Conservation (phyloP, 225 moss, liverwort and hornwort species). For the Asterella californica region DNA sequence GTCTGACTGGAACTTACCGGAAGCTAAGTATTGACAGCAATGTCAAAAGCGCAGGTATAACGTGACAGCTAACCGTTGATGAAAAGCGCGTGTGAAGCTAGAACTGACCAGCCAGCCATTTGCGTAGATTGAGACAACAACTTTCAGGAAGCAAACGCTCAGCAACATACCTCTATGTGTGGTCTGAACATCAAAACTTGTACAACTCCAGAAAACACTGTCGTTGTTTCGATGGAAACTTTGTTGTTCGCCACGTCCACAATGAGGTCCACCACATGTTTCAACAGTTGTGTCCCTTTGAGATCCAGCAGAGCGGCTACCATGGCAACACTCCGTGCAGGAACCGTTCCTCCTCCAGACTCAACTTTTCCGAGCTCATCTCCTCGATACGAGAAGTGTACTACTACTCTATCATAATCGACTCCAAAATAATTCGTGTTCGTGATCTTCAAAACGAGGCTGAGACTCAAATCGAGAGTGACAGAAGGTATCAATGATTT, state of each 20-base stretch:
- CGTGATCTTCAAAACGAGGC: conserved; percentile 50
- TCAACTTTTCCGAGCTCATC: conserved; percentile 58
- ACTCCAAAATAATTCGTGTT: conserved; percentile 76
- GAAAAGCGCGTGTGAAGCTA: background rate
- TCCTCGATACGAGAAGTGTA: conserved; percentile 63
- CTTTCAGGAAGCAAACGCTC: background rate
- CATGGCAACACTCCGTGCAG: conserved; percentile 43
- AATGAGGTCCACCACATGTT: conserved; percentile 60
- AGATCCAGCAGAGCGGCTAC: conserved; percentile 66
- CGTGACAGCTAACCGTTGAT: no score
- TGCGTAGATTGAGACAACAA: no score
- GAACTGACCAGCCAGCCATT: background rate
- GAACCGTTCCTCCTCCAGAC: conserved; percentile 51
- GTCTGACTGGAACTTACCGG: background rate
- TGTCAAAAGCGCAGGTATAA: background rate
- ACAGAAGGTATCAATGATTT: conserved; percentile 63
- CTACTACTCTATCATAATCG: conserved; percentile 56
- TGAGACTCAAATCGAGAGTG: conserved; percentile 61
- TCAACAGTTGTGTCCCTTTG: conserved; percentile 60
- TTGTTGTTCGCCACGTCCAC: conserved; percentile 52
- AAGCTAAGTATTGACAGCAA: background rate
- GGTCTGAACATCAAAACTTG: conserved; percentile 56
- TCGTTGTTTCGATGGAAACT: conserved; percentile 62
- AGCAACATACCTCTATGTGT: conserved; percentile 48
- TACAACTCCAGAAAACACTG: conserved; percentile 57